Base-by-base conservation (phyloP, 148 eudicot genomes). In the Rhododendron simsii region DNA sequence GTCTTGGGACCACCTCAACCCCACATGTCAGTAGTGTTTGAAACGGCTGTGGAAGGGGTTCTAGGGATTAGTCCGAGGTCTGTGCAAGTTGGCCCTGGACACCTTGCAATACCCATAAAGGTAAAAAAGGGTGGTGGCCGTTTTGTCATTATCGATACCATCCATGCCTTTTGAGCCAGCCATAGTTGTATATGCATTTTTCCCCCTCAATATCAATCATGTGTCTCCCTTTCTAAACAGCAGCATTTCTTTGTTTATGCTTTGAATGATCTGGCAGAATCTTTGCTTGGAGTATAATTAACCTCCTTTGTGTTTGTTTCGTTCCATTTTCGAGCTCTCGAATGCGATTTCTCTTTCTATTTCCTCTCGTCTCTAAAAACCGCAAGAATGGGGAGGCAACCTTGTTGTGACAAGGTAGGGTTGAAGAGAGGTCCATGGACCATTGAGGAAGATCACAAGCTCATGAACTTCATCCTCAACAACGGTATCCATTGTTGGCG, bases 371-470 rank as follows among this genome's bases (percentile, higher is more conserved):
- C 2, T n/a, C 28, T 20, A 5, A 18, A 71, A 11, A 80, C 9
- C 33, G 50, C 26, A 23, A 87, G 78, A 65, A 95, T 95, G 96
- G 98, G 94, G 86, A 94, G 96, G 85, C 91, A 93, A 71, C 96
- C 98, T 82, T 95, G 98, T 50, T 95, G 98, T 86, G 95, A 93
- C 50, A 92, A 91, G 84, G 87, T 91, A 26, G 96, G 96, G 23
- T 81, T 95, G 87, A 95, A 93, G 87, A 91, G 94, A 91, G 98
- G 96, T 85, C 98, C 98, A 85, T 95, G 96, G 98, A 94, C 91
- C 3, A 91, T 90, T 55, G 96, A 95, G 84, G 96, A 95, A 91
- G 98, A 95, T 90, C 92, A 91, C 78, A 93, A 89, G 88, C 96
- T 95, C 74, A 86, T 93, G 86, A 89, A 73, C 80, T 95, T 93